Conservation (phyloP, 805 yeast species). For the Ogataea henricii region DNA sequence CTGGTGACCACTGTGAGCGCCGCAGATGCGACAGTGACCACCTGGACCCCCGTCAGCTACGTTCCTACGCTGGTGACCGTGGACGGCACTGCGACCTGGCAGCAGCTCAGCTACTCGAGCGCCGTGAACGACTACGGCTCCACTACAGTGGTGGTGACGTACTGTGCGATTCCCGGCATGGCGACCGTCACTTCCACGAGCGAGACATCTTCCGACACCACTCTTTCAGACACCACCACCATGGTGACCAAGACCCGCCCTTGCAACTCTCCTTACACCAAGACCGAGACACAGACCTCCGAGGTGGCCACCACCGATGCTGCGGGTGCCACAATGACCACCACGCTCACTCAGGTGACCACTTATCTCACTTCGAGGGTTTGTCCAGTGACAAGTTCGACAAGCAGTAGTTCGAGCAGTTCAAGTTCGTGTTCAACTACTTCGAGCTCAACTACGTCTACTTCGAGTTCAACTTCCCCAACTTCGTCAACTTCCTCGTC, state of each 20-base stretch:
- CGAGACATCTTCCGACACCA: constrained; percentile 11
- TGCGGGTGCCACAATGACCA: constrained; percentile 8
- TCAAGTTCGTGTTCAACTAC: constrained; percentile 4
- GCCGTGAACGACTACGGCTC: constrained; percentile 23
- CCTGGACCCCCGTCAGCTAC: constrained; percentile 15
- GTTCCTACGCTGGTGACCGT: constrained; percentile 23
- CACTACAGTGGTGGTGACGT: constrained; percentile 23
- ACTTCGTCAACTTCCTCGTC: constrained; percentile 3
- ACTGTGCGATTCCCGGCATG: constrained; percentile 26
- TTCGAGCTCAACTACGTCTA: constrained; percentile 1
- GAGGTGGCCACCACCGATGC: constrained; percentile 4
- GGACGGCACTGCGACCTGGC: constrained; percentile 23
- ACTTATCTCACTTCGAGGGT: constrained; percentile 9
- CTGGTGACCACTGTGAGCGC: constrained; percentile 16
- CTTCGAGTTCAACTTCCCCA: constrained; percentile 5
- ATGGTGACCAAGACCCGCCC: constrained; percentile 14
- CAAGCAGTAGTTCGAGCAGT: neutral
- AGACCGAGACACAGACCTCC: constrained; percentile 11
- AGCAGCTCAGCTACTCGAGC: constrained; percentile 20
- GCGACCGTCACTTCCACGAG: constrained; percentile 14
- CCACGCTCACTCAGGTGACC: constrained; percentile 5
- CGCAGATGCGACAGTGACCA: constrained; percentile 11
- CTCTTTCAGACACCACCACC: constrained; percentile 7
- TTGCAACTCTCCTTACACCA: constrained; percentile 22
- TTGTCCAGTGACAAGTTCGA: constrained; percentile 4